Evolutionary conservation across 2,329 filamentous ascomycete genomes (phyloP).

Genomic region (Aureobasidium mangrovei): DNA sequence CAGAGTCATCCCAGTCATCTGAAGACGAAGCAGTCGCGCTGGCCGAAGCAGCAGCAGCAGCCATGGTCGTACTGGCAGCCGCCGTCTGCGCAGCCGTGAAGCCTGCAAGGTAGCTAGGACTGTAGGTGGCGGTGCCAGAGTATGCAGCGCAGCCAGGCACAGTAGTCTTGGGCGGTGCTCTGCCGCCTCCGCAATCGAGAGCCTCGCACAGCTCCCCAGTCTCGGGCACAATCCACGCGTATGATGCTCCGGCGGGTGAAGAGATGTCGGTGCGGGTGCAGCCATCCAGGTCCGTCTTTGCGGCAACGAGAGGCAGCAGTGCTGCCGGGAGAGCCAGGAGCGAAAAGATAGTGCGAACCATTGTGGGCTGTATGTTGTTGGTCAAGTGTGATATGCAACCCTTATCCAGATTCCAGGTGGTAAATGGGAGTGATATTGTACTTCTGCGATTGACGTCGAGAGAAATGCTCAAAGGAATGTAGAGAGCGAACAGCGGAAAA

Average conservation of each 20-base stretch:
- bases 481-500: too few relatives aligned
- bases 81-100: slow-evolving; percentile 17
- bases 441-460: too few relatives aligned
- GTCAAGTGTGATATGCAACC: too few relatives aligned
- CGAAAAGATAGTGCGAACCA: too few relatives aligned
- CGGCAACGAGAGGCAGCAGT: slow-evolving; percentile 19
- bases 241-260: slow-evolving; percentile 35
- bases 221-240: slow-evolving; percentile 53
- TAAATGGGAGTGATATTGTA: too few relatives aligned
- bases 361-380: too few relatives aligned
- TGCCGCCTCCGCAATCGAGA: slow-evolving; percentile 59
- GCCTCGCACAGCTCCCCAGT: slow-evolving; percentile 56
- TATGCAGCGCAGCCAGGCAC: slow-evolving; percentile 53
- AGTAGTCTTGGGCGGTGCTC: slow-evolving; percentile 44
- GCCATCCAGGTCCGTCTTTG: slow-evolving; percentile 32
- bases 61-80: background rate
- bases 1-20: background rate
- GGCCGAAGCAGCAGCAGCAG: background rate
- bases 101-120: slow-evolving; percentile 40
- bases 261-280: slow-evolving; percentile 36
- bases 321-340: background rate
- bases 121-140: slow-evolving; percentile 47
- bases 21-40: background rate
- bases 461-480: too few relatives aligned
- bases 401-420: too few relatives aligned